A percentile compares a stretch with the other conserved stretches of the same genome.
These are phyloP conservation scores for Zymoseptoria pseudotritici DNA, from an alignment of 2,329 filamentous ascomycete species.

Conservation along the genomic window DNA sequence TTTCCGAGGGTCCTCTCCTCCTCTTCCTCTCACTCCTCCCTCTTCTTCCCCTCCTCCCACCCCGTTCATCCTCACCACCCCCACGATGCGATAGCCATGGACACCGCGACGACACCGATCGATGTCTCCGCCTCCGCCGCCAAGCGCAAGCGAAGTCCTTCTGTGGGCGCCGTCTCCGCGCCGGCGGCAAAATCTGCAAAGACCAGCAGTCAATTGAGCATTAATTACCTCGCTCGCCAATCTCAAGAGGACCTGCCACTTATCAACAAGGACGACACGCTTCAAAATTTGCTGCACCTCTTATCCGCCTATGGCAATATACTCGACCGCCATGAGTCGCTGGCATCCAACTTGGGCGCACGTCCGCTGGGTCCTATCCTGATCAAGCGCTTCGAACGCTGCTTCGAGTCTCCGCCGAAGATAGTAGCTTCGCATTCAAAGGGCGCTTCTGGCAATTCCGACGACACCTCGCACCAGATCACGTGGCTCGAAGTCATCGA, in stretches of 20 bases:
- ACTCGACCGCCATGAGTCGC: conserved; percentile 74
- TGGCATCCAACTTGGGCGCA: conserved; percentile 77
- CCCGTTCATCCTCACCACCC: background rate
- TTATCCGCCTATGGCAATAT: conserved; percentile 79
- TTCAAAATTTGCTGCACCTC: conserved; percentile 64
- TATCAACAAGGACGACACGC: conserved; percentile 59
- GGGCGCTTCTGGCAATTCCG: conserved; percentile 34
- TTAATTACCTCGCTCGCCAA: conserved; percentile 61
- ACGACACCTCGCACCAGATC: conserved; percentile 42
- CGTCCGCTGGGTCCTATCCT: conserved; percentile 75
- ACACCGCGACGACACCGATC: conserved; percentile 7
- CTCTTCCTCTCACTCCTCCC: conserved; percentile 9
- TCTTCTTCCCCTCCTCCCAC: conserved; percentile 1
- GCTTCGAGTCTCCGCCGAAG: conserved; percentile 74
- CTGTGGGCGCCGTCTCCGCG: conserved; percentile 22
- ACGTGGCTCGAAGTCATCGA: conserved; percentile 82
- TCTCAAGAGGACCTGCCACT: conserved; percentile 55
- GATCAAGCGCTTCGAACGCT: conserved; percentile 75
- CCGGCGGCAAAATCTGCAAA: conserved; percentile 35
- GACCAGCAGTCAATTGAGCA: conserved; percentile 53
- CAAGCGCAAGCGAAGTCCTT: conserved; percentile 43
- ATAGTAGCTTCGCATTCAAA: conserved; percentile 51
- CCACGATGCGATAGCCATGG: background rate
- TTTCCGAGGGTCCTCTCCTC: conserved; percentile 4
- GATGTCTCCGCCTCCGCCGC: conserved; percentile 22